Evolutionary conservation across 2,329 filamentous ascomycete genomes (phyloP), one percentile per base, ranked within the genome.

Genomic region (Sporothrix schenckii): DNA sequence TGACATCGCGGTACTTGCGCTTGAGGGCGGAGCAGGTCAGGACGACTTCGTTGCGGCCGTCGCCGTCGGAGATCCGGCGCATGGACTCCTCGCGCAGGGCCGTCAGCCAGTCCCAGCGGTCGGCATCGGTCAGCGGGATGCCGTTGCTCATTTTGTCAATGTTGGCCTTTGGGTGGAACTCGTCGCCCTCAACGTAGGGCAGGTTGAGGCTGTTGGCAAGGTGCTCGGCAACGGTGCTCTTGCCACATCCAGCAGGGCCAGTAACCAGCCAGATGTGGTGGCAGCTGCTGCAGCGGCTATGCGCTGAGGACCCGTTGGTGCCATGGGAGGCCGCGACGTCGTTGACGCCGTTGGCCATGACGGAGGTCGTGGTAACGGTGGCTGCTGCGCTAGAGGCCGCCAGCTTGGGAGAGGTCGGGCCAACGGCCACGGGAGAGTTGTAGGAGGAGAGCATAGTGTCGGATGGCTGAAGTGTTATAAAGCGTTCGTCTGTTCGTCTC

Each of bases 71-170:
- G 72, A 91, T 83, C 66, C 83, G 83, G 68, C 81, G 80, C 69
- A 89, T 83, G 7, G 88, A 87, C 76, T 89, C 90, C 74, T 92
- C 87, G 73, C 92, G 91, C 16, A 95, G 85, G 14, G 85, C 84
- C 61, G 91, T 92, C 73, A 99, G 89, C 95, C 95, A 99, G 83
- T 97, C 94, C 95, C 95, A 98, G 74, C 95, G 91, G 81, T 99
- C 95, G 72, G 89, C 90, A 78, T 99, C 95, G 70, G 92, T 97
- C 49, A 99, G 85, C 2, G 95, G 93, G 70, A 89, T 89, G 75
- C 92, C 92, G 75, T 85, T 86, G 77, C 87, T 85, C 95, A 99
- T 99, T 81, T 98, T 99, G 69, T 94, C 90, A 75, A 94, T 89
- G 81, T 94, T 97, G 76, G 91, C 85, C 44, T 86, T 81, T 0